Conservation (phyloP, 768 basidiomycete species). For the Psilocybe cyanescens region DNA sequence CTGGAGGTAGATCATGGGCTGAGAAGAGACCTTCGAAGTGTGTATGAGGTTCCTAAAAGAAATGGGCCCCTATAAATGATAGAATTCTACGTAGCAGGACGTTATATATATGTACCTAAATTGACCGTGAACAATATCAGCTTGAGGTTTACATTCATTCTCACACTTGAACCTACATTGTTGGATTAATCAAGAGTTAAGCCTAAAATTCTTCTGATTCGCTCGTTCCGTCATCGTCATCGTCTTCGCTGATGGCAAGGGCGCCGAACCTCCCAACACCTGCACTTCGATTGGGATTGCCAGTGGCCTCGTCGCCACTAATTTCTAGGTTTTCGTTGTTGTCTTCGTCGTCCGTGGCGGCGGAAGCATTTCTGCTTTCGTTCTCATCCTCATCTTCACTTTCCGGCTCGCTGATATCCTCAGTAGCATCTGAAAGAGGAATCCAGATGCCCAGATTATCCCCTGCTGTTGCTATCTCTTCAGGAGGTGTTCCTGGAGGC, state of each 20-base stretch:
- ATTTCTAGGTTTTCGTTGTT: conserved; percentile 32
- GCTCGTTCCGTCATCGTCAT: conserved; percentile 21
- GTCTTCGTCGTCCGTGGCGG: conserved; percentile 32
- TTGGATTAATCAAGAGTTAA: too few relatives aligned
- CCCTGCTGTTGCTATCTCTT: conserved; percentile 25
- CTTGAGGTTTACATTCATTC: too few relatives aligned
- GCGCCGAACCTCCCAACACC: conserved; percentile 44
- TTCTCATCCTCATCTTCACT: conserved; percentile 26
- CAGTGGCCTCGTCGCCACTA: conserved; percentile 26
- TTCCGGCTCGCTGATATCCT: conserved; percentile 27
- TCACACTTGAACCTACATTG: too few relatives aligned
- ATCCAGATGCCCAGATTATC: conserved; percentile 63
- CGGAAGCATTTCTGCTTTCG: conserved; percentile 16
- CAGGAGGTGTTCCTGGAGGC: conserved; percentile 57
- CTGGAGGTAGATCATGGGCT: background rate
- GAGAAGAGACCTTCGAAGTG: background rate
- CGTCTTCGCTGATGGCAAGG: conserved; percentile 34
- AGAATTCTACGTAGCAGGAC: too few relatives aligned
- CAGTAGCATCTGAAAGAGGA: conserved; percentile 34
- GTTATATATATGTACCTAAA: too few relatives aligned
- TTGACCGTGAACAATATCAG: too few relatives aligned
- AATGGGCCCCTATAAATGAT: too few relatives aligned
- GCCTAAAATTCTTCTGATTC: background rate
- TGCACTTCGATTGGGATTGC: conserved; percentile 4
- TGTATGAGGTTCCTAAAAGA: too few relatives aligned